These are phyloP conservation scores for Candida khao-thaluensis DNA, from an alignment of 805 yeast species.

Conservation along the genomic window DNA sequence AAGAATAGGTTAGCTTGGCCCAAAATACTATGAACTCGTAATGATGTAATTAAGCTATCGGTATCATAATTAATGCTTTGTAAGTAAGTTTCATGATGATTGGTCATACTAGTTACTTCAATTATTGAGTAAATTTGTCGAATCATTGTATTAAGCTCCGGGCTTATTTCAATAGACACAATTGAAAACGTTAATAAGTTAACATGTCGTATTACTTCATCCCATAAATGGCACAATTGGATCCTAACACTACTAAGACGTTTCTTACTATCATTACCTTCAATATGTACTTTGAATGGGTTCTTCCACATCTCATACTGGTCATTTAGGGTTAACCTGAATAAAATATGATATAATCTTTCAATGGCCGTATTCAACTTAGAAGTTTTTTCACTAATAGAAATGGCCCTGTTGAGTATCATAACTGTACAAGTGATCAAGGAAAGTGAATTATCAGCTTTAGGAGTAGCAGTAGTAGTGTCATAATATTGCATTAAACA, in stretches of 20 bases:
- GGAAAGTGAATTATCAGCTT: not conserved
- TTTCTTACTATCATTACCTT: slow-evolving; percentile 17
- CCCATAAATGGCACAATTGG: slow-evolving; percentile 36
- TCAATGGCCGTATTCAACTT: not conserved
- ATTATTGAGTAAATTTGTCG: slow-evolving; percentile 7
- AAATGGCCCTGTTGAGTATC: not conserved
- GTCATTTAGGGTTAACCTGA: not conserved
- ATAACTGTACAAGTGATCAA: not conserved
- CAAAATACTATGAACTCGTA: slow-evolving; percentile 30
- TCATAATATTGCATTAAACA: not conserved
- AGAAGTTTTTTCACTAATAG: not conserved
- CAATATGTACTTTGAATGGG: slow-evolving; percentile 27
- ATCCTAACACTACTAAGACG: slow-evolving; percentile 24
- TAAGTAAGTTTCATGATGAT: slow-evolving; percentile 24
- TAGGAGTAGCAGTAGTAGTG: no score
- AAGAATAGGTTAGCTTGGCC: slow-evolving; percentile 24
- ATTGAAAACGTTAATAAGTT: slow-evolving; percentile 19
- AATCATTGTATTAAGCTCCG: slow-evolving; percentile 9
- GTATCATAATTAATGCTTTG: slow-evolving; percentile 15
- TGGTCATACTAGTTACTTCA: slow-evolving; percentile 21
- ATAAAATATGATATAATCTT: not conserved
- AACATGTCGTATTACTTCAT: slow-evolving; percentile 30
- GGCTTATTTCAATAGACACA: slow-evolving; percentile 1
- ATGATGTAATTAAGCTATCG: slow-evolving; percentile 19
- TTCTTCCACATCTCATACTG: slow-evolving; percentile 32